A percentile compares a stretch with the other conserved stretches of the same genome.
Conservation (phyloP, 169 alveolate species). For the Plasmodium adleri region DNA sequence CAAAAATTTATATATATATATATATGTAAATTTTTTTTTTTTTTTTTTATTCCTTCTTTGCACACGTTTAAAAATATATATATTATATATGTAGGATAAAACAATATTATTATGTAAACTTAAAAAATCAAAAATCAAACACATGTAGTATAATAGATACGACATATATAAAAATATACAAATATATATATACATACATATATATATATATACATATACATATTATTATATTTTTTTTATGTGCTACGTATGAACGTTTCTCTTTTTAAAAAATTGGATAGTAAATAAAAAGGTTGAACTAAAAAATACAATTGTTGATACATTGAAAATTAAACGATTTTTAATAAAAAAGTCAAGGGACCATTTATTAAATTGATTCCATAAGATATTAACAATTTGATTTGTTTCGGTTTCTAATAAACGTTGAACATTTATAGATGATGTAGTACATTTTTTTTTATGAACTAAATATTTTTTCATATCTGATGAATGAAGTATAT, state of each 20-base stretch:
- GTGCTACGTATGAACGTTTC: neutral
- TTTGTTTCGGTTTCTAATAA: neutral
- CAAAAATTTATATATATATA: no score
- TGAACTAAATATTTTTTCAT: neutral
- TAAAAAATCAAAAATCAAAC: no score
- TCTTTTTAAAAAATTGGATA: conserved; percentile 3
- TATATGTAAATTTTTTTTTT: no score
- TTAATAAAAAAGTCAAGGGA: neutral
- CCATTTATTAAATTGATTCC: neutral
- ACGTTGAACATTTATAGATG: conserved; percentile 13
- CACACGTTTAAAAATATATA: no score
- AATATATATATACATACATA: no score
- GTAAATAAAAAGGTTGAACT: conserved; percentile 44
- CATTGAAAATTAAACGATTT: conserved; percentile 6
- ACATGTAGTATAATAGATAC: no score
- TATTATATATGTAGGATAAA: no score
- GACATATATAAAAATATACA: no score
- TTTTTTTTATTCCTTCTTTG: no score
- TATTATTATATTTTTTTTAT: no score
- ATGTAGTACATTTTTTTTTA: conserved; percentile 34
- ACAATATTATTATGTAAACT: no score
- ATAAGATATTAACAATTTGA: neutral
- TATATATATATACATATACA: no score
- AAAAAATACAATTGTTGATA: conserved; percentile 27
- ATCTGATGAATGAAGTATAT: conserved; percentile 8